These are phyloP conservation scores for Syzygium aqueum DNA, from an alignment of 345 rosid species.

Conservation along the genomic window DNA sequence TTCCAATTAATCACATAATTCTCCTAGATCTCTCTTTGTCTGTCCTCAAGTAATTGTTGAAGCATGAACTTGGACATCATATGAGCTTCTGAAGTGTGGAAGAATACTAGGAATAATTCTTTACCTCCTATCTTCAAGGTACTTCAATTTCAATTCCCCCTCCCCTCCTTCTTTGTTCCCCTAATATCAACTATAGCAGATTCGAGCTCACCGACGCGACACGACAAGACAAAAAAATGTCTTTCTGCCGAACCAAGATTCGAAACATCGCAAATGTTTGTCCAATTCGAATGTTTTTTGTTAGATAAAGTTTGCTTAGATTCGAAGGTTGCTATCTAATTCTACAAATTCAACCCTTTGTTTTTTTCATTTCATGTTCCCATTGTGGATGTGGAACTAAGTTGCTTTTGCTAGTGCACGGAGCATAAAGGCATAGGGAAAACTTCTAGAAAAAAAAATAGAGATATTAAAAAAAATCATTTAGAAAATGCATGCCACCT, in stretches of 20 bases:
- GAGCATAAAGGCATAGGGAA: background rate
- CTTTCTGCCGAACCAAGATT: background rate
- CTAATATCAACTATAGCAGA: background rate
- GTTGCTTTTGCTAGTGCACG: background rate
- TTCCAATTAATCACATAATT: background rate
- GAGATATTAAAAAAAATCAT: background rate
- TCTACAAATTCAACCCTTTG: background rate
- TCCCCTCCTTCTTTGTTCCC: background rate
- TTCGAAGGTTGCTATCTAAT: background rate
- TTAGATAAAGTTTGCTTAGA: background rate
- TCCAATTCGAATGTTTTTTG: background rate
- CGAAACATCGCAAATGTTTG: background rate
- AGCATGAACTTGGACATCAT: background rate
- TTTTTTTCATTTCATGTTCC: background rate
- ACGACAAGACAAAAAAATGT: background rate
- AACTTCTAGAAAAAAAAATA: background rate
- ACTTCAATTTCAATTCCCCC: background rate
- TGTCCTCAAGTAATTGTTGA: background rate
- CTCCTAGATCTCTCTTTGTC: background rate
- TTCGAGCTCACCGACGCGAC: background rate
- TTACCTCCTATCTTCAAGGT: background rate
- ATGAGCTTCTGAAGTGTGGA: background rate
- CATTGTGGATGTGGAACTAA: background rate
- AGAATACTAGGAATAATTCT: background rate
- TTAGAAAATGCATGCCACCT: background rate